Evolutionary conservation across 2,329 filamentous ascomycete genomes (phyloP), one percentile per base, ranked within the genome.

Genomic region (Didymella lethalis): DNA sequence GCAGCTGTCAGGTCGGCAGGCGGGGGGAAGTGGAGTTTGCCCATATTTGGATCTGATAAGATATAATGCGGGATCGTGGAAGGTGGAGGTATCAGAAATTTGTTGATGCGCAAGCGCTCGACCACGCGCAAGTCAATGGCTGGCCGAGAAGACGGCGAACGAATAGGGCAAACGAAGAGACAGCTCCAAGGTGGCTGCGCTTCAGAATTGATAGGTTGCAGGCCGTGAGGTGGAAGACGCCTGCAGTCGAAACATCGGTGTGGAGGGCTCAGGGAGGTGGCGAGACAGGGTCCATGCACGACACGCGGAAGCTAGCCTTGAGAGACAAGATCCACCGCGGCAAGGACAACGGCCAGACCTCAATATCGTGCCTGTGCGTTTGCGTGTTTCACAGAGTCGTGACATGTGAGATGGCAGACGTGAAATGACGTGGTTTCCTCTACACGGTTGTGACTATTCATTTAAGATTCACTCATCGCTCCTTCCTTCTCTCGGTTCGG

Each of bases 1-100:
- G 69, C 69, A 7, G 53, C 59, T 4, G 72, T 75, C 12, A 76
- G 69, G 49, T 74, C 68, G 41, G 68, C 68, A 63, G 73, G 71
- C 12, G 65, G 66, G 50, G 68, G 65, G 45, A 73, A 74, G 40
- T 70, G 65, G 5, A 76, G 62, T 45, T 69, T 69, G 59, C 71
- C 71, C 72, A 74, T 75, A 2, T 10, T 46, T 14, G 7, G 36
- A 52, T 45, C 36, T 38, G 57, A 51, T 59, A 29, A 52, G 36
- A 52, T 38, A 26, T 16, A 7, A 28, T 2, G 4, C 18, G n/a
- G 28, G 16, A 46, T 12, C 40, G 16, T 32, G 32, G 29, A 32
- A 31, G 6, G 6, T 34, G 8, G 25, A 32, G 20, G 55, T 53
- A 49, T 44, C 45, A 38, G 16, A 50, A 58, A 28, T 29, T 31